These are phyloP conservation scores for Aspergillus coremiiformis DNA, from an alignment of 495 filamentous ascomycete genomes.

Conservation along the genomic window DNA sequence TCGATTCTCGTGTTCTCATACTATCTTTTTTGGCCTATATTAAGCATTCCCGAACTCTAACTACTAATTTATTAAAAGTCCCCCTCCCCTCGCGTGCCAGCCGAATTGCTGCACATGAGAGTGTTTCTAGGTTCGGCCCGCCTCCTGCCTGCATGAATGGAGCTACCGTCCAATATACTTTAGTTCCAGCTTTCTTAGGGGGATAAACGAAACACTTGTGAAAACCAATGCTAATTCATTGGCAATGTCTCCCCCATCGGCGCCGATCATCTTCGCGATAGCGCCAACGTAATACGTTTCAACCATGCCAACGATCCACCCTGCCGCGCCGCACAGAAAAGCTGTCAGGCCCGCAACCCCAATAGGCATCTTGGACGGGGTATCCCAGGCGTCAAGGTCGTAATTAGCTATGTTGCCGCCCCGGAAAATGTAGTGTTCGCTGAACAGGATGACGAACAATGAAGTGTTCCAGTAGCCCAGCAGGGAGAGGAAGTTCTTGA, in stretches of 20 bases:
- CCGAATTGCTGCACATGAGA: background rate
- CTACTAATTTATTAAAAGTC: no score
- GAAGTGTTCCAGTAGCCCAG: constrained; percentile 55
- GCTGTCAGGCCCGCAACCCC: constrained; percentile 24
- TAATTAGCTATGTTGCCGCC: constrained; percentile 39
- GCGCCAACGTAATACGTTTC: constrained; percentile 32
- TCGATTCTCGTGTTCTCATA: no score
- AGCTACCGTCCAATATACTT: constrained; percentile 22
- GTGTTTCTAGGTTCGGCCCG: background rate
- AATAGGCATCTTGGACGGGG: constrained; percentile 23
- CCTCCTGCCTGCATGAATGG: background rate
- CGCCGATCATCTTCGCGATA: constrained; percentile 20
- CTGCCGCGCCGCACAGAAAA: constrained; percentile 28
- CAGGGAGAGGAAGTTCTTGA: constrained; percentile 49
- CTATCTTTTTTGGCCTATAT: no score
- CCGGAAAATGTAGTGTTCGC: constrained; percentile 55
- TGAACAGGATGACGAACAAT: constrained; percentile 50
- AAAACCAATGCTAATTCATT: constrained; percentile 25
- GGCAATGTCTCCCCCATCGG: constrained; percentile 22
- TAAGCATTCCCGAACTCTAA: background rate
- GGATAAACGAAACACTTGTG: constrained; percentile 16
- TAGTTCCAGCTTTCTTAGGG: constrained; percentile 19
- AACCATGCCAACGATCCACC: constrained; percentile 34
- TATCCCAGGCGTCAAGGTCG: constrained; percentile 32
- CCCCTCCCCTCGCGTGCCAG: background rate